phyloP scores from a whole-genome alignment of 768 basidiomycete species.

The Daedalea quercina region DNA sequence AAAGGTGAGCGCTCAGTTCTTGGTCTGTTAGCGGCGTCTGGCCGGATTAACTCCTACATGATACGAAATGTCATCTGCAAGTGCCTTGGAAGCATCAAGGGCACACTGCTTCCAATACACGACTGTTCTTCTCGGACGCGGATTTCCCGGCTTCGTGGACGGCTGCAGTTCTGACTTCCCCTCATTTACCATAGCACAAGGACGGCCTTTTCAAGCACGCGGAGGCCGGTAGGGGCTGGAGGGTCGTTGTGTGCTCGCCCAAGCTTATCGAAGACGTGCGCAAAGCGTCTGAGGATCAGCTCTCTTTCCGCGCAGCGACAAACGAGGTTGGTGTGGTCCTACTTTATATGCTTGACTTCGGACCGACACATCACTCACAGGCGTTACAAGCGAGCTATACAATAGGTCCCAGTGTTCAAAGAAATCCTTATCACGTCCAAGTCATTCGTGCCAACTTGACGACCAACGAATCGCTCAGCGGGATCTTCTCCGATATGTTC shows the following conservation, averaged over 20 bases:
- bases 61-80: no score
- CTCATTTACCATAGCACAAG: no score
- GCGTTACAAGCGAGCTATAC: slow-evolving; percentile 29
- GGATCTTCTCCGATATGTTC: slow-evolving; percentile 14
- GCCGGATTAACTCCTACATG: no score
- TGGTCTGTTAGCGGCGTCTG: no score
- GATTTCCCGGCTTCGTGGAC: no score
- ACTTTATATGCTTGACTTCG: no score
- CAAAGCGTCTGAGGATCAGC: slow-evolving; percentile 34
- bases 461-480: slow-evolving; percentile 20
- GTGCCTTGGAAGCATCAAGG: no score
- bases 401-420: slow-evolving; percentile 18
- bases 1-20: no score
- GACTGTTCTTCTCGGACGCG: no score
- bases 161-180: no score
- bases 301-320: slow-evolving; percentile 37
- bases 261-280: slow-evolving; percentile 44
- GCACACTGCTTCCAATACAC: no score
- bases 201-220: slow-evolving; percentile 35
- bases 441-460: slow-evolving; percentile 20
- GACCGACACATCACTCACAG: not conserved
- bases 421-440: slow-evolving; percentile 17
- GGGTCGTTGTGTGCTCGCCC: slow-evolving; percentile 36
- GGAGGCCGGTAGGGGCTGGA: slow-evolving; percentile 37
- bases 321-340: slow-evolving; percentile 35